phyloP scores from a whole-genome alignment of 768 basidiomycete species.

The Fibroporia radiculosa region DNA sequence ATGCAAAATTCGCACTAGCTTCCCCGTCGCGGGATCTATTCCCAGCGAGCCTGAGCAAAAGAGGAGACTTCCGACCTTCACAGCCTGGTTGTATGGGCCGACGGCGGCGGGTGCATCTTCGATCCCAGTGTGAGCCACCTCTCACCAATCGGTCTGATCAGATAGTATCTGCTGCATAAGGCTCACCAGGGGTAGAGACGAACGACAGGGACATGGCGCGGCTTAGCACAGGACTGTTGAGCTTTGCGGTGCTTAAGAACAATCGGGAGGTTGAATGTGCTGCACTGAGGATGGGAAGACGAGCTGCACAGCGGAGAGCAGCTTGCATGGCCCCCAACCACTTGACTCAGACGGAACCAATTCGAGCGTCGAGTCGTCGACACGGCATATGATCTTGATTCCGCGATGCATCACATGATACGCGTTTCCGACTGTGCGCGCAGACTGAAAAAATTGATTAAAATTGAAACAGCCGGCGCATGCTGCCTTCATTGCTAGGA shows the following conservation, averaged over 20 bases:
- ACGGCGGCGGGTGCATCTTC: slow-evolving; percentile 72
- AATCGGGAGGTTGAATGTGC: background rate
- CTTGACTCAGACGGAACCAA: too few species aligned
- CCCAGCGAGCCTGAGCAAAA: slow-evolving; percentile 90
- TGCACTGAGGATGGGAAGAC: background rate
- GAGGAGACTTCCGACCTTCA: slow-evolving; percentile 76
- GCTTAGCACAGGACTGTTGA: background rate
- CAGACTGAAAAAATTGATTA: too few species aligned
- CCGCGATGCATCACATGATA: background rate
- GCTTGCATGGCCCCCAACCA: background rate
- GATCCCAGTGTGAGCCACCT: background rate
- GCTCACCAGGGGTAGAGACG: slow-evolving; percentile 27
- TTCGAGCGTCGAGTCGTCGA: too few species aligned
- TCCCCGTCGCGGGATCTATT: slow-evolving; percentile 62
- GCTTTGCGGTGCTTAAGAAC: background rate
- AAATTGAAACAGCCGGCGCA: too few species aligned
- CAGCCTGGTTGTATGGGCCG: slow-evolving; percentile 84
- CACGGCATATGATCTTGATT: too few species aligned
- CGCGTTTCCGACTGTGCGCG: too few species aligned
- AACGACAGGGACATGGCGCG: slow-evolving; percentile 21
- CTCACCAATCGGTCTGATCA: background rate
- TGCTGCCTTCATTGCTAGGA: too few species aligned
- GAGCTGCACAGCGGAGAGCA: background rate
- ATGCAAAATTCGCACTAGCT: slow-evolving; percentile 61
- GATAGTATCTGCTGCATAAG: background rate